Conservation (phyloP, 2,329 filamentous ascomycete genomes). For the Neofusicoccum ribis region DNA sequence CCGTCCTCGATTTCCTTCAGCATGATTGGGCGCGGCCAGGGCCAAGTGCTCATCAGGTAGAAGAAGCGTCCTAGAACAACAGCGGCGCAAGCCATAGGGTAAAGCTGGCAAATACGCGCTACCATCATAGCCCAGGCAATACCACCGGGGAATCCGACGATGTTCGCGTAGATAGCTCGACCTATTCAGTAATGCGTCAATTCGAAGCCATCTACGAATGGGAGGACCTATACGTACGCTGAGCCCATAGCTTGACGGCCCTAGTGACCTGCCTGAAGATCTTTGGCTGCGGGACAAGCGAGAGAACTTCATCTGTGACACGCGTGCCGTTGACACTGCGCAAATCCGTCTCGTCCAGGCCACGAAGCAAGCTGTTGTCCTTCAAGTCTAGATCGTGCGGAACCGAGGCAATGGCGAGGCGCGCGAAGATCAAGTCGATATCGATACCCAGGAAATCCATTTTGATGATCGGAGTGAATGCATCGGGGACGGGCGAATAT, state of each 20-base stretch:
- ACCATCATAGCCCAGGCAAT: conserved; percentile 99
- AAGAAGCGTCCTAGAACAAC: conserved; percentile 95
- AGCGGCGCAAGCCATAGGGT: conserved; percentile 86
- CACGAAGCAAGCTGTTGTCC: conserved; percentile 81
- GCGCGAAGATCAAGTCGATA: conserved; percentile 80
- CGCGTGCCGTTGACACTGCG: conserved; percentile 91
- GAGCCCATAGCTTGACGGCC: conserved; percentile 95
- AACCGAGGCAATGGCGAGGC: conserved; percentile 44
- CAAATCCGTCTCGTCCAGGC: conserved; percentile 82
- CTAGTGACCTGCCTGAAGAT: conserved; percentile 87
- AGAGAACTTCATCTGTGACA: conserved; percentile 89
- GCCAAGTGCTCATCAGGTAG: conserved; percentile 84
- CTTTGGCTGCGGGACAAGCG: conserved; percentile 82
- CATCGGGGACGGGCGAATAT: conserved; percentile 81
- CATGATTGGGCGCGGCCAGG: conserved; percentile 90
- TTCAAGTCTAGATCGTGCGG: conserved; percentile 68
- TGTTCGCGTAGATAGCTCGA: conserved; percentile 84
- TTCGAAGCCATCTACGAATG: conserved; percentile 23
- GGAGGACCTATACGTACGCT: conserved; percentile 49
- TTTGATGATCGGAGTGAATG: conserved; percentile 96
- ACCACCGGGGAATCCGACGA: conserved; percentile 93
- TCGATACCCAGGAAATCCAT: conserved; percentile 88
- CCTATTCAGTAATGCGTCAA: conserved; percentile 21
- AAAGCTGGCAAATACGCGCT: conserved; percentile 91
- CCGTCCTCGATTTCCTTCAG: conserved; percentile 85